Conservation (phyloP, 495 filamentous ascomycete species). For the Pseudevernia furfuracea region DNA sequence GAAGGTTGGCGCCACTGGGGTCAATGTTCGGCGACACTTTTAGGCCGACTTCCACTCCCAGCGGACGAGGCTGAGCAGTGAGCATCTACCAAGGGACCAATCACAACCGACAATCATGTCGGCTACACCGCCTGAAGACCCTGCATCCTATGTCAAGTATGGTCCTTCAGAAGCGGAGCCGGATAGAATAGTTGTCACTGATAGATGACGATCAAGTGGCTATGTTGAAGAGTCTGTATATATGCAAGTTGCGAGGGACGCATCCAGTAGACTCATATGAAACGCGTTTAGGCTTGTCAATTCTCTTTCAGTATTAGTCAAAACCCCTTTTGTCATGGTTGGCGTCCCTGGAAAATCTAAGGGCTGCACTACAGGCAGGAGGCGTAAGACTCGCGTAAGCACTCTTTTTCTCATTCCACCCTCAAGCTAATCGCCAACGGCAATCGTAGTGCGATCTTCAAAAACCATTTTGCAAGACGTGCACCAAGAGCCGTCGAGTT, state of each 20-base stretch:
- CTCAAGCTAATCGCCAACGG: not conserved
- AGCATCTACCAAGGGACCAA: not conserved
- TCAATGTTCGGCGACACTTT: not conserved
- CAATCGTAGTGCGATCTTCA: conserved; percentile 6
- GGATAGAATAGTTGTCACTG: not conserved
- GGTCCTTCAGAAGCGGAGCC: not conserved
- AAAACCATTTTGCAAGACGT: conserved; percentile 19
- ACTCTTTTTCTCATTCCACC: not conserved
- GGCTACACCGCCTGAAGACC: not conserved
- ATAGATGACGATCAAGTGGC: not conserved
- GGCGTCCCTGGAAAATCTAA: conserved; percentile 13
- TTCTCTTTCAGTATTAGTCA: not conserved
- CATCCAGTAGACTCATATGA: not conserved
- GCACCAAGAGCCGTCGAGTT: conserved; percentile 14
- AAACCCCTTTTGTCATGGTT: conserved; percentile 5
- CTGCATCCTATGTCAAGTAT: not conserved
- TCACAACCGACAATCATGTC: not conserved
- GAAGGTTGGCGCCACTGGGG: not conserved
- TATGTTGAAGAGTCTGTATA: not conserved
- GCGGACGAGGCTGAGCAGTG: not conserved
- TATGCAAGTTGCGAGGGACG: not conserved
- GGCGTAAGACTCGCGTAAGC: conserved; percentile 12
- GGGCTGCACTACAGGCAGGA: conserved; percentile 15
- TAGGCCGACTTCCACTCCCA: not conserved
- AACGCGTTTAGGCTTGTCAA: not conserved